phyloP scores from a whole-genome alignment of 805 yeast species.

The Cyberlindnera amylophila region DNA sequence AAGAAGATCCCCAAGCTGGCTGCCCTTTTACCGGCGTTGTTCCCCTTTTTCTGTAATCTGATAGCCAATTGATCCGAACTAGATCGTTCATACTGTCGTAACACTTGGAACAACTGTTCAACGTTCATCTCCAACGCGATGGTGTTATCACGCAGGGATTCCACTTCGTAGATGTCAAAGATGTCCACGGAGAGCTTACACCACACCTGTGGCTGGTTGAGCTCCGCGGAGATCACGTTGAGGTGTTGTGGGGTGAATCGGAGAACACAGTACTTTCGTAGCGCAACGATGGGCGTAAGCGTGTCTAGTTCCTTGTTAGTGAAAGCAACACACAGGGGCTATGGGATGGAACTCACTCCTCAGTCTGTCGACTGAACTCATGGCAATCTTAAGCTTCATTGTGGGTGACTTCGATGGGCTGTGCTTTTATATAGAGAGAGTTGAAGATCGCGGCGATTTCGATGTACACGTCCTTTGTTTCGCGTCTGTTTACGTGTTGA shows the following conservation, averaged over 20 bases:
- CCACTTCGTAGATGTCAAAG: slow-evolving; percentile 26
- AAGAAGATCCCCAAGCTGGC: slow-evolving; percentile 56
- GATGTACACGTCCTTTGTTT: too few relatives aligned
- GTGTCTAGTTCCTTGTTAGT: slow-evolving; percentile 31
- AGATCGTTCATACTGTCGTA: slow-evolving; percentile 52
- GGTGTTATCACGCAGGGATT: slow-evolving; percentile 49
- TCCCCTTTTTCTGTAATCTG: slow-evolving; percentile 40
- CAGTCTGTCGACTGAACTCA: slow-evolving; percentile 28
- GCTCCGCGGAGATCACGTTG: slow-evolving; percentile 46
- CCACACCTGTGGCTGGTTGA: slow-evolving; percentile 67
- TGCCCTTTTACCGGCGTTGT: slow-evolving; percentile 32
- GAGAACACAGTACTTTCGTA: slow-evolving; percentile 54
- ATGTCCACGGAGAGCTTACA: slow-evolving; percentile 46
- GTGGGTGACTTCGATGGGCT: background rate
- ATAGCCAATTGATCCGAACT: slow-evolving; percentile 47
- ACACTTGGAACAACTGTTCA: slow-evolving; percentile 55
- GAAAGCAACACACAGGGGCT: too few relatives aligned
- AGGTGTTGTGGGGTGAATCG: slow-evolving; percentile 50
- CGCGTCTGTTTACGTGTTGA: too few relatives aligned
- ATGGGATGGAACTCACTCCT: slow-evolving; percentile 21
- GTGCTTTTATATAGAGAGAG: too few relatives aligned
- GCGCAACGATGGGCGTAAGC: slow-evolving; percentile 43
- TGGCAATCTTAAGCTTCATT: slow-evolving; percentile 31
- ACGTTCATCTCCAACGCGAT: slow-evolving; percentile 60
- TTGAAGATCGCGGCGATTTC: too few relatives aligned